Conservation (phyloP, 768 basidiomycete species). For the Dioszegia hungarica region DNA sequence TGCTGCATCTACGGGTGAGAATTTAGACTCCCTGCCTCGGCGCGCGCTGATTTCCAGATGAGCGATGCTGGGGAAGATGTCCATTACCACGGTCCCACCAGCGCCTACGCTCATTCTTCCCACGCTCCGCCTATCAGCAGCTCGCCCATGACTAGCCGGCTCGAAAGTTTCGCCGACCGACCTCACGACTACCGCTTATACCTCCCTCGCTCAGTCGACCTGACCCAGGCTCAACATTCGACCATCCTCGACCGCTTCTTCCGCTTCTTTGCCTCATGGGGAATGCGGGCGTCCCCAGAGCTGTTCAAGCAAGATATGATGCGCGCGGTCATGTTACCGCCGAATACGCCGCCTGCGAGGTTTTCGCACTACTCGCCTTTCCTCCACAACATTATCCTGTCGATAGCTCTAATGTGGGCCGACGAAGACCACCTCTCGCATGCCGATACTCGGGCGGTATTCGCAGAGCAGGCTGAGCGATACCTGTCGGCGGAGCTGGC, state of each 20-base stretch:
- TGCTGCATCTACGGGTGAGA: not conserved
- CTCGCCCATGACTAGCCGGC: not conserved
- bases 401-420: conserved; percentile 51
- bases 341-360: conserved; percentile 5
- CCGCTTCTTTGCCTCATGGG: conserved; percentile 38
- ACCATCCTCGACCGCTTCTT: conserved; percentile 36
- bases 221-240: conserved; percentile 32
- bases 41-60: conserved; percentile 17
- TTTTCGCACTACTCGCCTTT: conserved; percentile 62
- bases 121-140: not conserved
- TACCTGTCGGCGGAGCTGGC: conserved; percentile 52
- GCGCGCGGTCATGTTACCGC: conserved; percentile 9
- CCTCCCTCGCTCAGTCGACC: conserved; percentile 23
- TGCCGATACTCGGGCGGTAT: conserved; percentile 42
- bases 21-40: not conserved
- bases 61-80: conserved; percentile 34
- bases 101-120: conserved; percentile 38
- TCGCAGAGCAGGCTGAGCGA: conserved; percentile 51
- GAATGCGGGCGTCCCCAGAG: conserved; percentile 24
- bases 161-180: not conserved
- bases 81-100: conserved; percentile 44
- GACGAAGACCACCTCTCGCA: conserved; percentile 50
- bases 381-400: conserved; percentile 65
- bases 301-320: conserved; percentile 29
- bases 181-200: conserved; percentile 16